phyloP scores from a whole-genome alignment of 768 basidiomycete species.

The Termitomyces sp. region DNA sequence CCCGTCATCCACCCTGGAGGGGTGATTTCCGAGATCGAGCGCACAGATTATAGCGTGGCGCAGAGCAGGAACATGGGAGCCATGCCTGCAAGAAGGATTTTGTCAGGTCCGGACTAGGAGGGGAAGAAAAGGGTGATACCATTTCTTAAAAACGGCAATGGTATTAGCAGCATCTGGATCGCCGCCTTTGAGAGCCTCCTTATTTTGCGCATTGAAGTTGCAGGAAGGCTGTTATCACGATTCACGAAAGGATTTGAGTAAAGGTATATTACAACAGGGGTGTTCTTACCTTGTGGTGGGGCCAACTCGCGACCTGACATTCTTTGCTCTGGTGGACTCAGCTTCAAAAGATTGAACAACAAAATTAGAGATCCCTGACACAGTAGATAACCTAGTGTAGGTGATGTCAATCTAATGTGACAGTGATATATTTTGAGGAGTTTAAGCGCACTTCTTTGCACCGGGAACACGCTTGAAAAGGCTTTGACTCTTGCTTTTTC shows the following conservation, averaged over 20 bases:
- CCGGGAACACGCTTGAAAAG: slow-evolving; percentile 21
- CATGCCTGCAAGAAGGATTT: neutral
- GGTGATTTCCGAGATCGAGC: neutral
- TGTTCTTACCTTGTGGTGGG: slow-evolving; percentile 1
- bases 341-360: neutral
- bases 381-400: slow-evolving; percentile 22
- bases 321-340: slow-evolving; percentile 13
- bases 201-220: neutral
- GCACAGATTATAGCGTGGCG: neutral
- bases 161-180: neutral
- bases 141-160: neutral
- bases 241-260: too few species aligned
- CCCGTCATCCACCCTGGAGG: neutral
- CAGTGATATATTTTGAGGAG: neutral
- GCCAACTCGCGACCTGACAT: slow-evolving; percentile 24
- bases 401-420: neutral
- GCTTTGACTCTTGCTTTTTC: slow-evolving; percentile 22
- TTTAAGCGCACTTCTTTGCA: slow-evolving; percentile 23
- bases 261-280: too few species aligned
- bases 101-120: neutral
- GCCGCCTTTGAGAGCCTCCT: neutral
- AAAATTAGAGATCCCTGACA: slow-evolving; percentile 13
- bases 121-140: neutral
- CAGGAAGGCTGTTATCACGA: neutral
- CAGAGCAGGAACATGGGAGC: neutral